Percentiles rank a stretch among this genome's conserved stretches.
These are phyloP conservation scores for Millerago galiae DNA, from an alignment of 805 yeast genomes.

Conservation along the genomic window DNA sequence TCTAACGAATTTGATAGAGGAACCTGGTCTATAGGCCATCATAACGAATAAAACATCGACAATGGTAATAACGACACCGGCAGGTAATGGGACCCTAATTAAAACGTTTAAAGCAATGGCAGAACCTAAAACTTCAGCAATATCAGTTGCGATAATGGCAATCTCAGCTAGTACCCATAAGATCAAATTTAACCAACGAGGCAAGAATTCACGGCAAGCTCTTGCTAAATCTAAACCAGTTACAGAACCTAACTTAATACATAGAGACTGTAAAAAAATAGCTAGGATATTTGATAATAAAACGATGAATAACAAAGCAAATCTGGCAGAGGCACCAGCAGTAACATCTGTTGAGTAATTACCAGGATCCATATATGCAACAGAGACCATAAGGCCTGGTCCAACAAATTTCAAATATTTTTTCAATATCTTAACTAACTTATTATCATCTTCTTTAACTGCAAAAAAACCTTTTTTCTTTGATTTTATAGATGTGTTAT, in stretches of 20 bases:
- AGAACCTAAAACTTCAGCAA: slow-evolving; percentile 92
- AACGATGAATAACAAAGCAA: slow-evolving; percentile 64
- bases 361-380: slow-evolving; percentile 93
- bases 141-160: slow-evolving; percentile 87
- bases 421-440: slow-evolving; percentile 24
- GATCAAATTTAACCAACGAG: slow-evolving; percentile 54
- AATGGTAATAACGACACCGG: slow-evolving; percentile 75
- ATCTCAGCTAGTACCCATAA: slow-evolving; percentile 77
- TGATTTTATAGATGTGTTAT: neutral
- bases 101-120: slow-evolving; percentile 80
- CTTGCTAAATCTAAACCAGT: slow-evolving; percentile 87
- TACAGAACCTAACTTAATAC: slow-evolving; percentile 81
- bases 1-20: slow-evolving; percentile 65
- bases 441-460: slow-evolving; percentile 14
- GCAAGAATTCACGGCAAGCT: slow-evolving; percentile 69
- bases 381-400: slow-evolving; percentile 83
- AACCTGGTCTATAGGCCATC: slow-evolving; percentile 73
- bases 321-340: slow-evolving; percentile 78
- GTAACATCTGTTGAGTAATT: slow-evolving; percentile 86
- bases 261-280: slow-evolving; percentile 71
- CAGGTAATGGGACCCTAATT: slow-evolving; percentile 64
- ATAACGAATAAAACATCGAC: slow-evolving; percentile 76
- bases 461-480: slow-evolving; percentile 6
- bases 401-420: slow-evolving; percentile 71
- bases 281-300: slow-evolving; percentile 80